Conservation (phyloP, 495 filamentous ascomycete species). For the Pseudotulostoma volvatum region DNA sequence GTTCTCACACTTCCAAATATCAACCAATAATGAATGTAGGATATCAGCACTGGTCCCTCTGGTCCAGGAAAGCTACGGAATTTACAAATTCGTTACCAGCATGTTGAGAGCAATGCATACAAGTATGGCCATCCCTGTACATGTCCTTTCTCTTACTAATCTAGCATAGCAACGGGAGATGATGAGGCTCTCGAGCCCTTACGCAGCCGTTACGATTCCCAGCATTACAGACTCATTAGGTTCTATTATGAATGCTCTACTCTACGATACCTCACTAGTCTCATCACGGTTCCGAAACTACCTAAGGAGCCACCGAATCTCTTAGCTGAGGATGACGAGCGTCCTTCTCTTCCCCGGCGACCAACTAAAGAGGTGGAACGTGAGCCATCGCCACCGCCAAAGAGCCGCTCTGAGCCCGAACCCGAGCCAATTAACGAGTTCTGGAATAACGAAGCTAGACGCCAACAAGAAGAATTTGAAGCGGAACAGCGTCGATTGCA, state of each 20-base stretch:
- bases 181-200: conserved; percentile 88
- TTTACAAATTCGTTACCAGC: conserved; percentile 91
- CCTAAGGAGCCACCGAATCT: conserved; percentile 87
- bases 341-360: conserved; percentile 66
- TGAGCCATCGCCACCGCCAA: conserved; percentile 48
- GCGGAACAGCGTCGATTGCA: conserved; percentile 80
- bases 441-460: conserved; percentile 81
- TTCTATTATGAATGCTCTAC: conserved; percentile 99
- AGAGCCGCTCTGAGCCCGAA: conserved; percentile 26
- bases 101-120: conserved; percentile 96
- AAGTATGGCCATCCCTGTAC: conserved; percentile 33
- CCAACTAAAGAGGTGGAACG: conserved; percentile 46
- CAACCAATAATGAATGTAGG: conserved; percentile 87
- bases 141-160: neutral
- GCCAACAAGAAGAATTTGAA: conserved; percentile 86
- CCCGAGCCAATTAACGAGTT: conserved; percentile 95
- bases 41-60: conserved; percentile 87
- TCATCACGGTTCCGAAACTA: conserved; percentile 91
- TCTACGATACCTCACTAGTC: conserved; percentile 81
- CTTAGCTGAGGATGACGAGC: conserved; percentile 61
- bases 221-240: conserved; percentile 87
- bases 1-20: conserved; percentile 84
- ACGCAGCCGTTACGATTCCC: conserved; percentile 74
- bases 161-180: conserved; percentile 63
- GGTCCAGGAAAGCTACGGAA: conserved; percentile 95